These are phyloP conservation scores for Lasiodiplodia theobromae DNA, from an alignment of 2,329 filamentous ascomycete genomes.

Conservation along the genomic window DNA sequence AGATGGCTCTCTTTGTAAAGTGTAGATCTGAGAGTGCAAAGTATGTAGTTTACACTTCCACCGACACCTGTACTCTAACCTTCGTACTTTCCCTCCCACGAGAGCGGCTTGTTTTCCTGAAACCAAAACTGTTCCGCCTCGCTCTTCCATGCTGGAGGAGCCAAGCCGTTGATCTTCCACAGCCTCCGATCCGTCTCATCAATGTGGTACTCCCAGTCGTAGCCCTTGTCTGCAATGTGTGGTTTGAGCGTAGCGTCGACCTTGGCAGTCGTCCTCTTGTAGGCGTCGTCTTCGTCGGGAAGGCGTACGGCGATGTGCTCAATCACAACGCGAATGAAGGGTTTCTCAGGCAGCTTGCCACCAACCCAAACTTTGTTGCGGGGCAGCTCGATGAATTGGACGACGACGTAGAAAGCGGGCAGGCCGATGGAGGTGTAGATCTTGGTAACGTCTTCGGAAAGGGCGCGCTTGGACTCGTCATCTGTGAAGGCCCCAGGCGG, in stretches of 20 bases:
- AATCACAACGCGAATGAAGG: background rate
- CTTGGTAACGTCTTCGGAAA: slow-evolving; percentile 49
- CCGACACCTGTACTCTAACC: too few relatives aligned
- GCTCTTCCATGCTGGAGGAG: slow-evolving; percentile 45
- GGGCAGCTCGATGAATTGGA: slow-evolving; percentile 48
- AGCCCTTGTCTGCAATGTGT: slow-evolving; percentile 50
- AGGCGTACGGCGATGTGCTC: background rate
- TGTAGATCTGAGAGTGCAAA: background rate
- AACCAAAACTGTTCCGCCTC: slow-evolving; percentile 42
- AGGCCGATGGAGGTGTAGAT: slow-evolving; percentile 48
- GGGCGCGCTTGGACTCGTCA: slow-evolving; percentile 11
- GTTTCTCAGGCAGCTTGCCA: slow-evolving; percentile 30
- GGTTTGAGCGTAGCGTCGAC: slow-evolving; percentile 46
- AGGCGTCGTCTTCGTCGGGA: background rate
- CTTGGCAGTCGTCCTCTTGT: background rate
- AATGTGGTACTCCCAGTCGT: slow-evolving; percentile 53
- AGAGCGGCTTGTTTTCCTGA: slow-evolving; percentile 31
- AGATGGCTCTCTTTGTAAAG: slow-evolving; percentile 1
- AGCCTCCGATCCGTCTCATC: slow-evolving; percentile 51
- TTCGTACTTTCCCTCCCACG: too few relatives aligned
- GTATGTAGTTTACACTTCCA: too few relatives aligned
- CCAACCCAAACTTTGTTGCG: slow-evolving; percentile 40
- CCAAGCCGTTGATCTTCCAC: slow-evolving; percentile 54
- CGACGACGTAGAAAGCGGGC: slow-evolving; percentile 54
- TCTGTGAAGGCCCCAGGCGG: slow-evolving; percentile 33